Evolutionary conservation across 1,284 basidiomycete species (phyloP).

Genomic region (Fomitopsis palustris): DNA sequence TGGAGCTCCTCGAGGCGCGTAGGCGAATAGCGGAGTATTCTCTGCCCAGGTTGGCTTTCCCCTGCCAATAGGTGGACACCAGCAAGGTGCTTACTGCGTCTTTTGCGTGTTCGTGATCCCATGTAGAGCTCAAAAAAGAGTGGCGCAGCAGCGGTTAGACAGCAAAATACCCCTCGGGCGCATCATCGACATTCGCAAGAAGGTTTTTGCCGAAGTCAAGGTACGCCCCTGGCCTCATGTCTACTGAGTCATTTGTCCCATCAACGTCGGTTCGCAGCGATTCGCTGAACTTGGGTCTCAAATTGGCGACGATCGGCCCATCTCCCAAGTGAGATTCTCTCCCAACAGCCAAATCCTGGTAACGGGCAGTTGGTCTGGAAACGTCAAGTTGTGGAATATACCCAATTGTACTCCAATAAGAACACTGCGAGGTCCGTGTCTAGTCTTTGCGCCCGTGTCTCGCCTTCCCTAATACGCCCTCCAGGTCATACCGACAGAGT

Average conservation of each 20-base stretch:
- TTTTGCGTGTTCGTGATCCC: slow-evolving; percentile 34
- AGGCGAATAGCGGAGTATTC: slow-evolving; percentile 89
- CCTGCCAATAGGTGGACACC: slow-evolving; percentile 46
- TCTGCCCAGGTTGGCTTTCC: slow-evolving; percentile 82
- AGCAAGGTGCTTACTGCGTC: slow-evolving; percentile 73
- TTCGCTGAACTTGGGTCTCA: slow-evolving; percentile 94
- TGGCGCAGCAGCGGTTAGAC: slow-evolving; percentile 87
- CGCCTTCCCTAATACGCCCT: not conserved
- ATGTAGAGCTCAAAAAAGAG: slow-evolving; percentile 86
- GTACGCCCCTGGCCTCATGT: slow-evolving; percentile 41
- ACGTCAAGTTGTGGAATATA: slow-evolving; percentile 92
- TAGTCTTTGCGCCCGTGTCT: not conserved
- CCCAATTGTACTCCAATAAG: slow-evolving; percentile 81
- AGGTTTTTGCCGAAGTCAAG: slow-evolving; percentile 87
- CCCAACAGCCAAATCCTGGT: slow-evolving; percentile 87
- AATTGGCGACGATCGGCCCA: slow-evolving; percentile 93
- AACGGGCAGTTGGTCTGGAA: slow-evolving; percentile 95
- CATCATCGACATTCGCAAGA: slow-evolving; percentile 88
- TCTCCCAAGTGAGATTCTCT: slow-evolving; percentile 92
- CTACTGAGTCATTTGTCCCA: slow-evolving; percentile 4
- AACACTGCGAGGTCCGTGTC: slow-evolving; percentile 64
- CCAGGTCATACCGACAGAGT: slow-evolving; percentile 87
- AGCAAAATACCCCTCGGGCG: slow-evolving; percentile 85
- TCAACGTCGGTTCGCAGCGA: slow-evolving; percentile 44
- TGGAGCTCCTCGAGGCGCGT: slow-evolving; percentile 83